Conservation (phyloP, 2,329 filamentous ascomycete genomes). For the Colletotrichum coccodes region DNA sequence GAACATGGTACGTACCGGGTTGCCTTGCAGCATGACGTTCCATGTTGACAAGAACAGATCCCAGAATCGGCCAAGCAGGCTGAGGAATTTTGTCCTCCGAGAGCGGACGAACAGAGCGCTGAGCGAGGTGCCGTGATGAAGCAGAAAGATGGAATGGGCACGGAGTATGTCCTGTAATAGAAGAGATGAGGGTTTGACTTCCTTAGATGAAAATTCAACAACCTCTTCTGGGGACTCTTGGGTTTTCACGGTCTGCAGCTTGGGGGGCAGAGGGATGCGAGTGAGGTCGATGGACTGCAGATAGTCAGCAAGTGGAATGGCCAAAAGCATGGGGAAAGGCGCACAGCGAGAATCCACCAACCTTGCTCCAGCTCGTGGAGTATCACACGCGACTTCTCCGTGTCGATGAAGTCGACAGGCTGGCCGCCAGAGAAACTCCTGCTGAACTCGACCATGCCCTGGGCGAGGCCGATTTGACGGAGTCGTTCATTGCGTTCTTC, state of each 20-base stretch:
- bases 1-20: constrained; percentile 83
- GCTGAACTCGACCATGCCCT: constrained; percentile 95
- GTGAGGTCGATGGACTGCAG: constrained; percentile 83
- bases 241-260: constrained; percentile 53
- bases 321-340: constrained; percentile 42
- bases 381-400: constrained; percentile 86
- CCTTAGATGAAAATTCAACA: constrained; percentile 87
- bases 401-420: constrained; percentile 87
- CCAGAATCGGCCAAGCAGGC: constrained; percentile 84
- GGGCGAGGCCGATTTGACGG: constrained; percentile 92
- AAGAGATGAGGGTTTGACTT: constrained; percentile 84
- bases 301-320: background rate
- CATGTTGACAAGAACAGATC: constrained; percentile 75
- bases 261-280: constrained; percentile 70
- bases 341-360: constrained; percentile 95
- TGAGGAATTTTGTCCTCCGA: constrained; percentile 75
- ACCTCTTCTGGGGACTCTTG: constrained; percentile 53
- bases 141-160: constrained; percentile 84
- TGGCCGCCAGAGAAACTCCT: constrained; percentile 84
- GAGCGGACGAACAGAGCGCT: constrained; percentile 74
- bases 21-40: constrained; percentile 92
- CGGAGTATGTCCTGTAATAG: constrained; percentile 83
- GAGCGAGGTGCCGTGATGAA: constrained; percentile 86
- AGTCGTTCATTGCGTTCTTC: constrained; percentile 87
- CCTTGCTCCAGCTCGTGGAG: constrained; percentile 87